Evolutionary conservation across 192 early-diverging fungal genomes (phyloP), one percentile per base, ranked within the genome.

Genomic region (Phycomyces blakesleeanus): DNA sequence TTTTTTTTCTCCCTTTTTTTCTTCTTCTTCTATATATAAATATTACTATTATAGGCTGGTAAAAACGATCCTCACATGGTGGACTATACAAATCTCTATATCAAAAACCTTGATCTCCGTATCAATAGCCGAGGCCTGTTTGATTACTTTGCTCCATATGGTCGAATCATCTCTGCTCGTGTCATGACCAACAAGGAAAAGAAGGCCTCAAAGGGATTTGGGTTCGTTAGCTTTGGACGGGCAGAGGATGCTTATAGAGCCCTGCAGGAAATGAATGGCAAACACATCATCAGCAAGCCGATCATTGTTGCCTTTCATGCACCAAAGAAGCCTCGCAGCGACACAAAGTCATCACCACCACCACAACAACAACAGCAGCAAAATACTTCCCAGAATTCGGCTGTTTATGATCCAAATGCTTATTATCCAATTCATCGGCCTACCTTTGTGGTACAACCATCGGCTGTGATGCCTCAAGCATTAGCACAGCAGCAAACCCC

Each of bases 81-180:
- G 11, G 76, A 78, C 55, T 68, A 64, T 55, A 72, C 90, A 69
- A 97, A 97, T 79, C 87, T 97, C 57, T 97, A 94, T 77, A 97
- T 97, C 83, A 97, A 97, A 79, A 97, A 97, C 83, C 77, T 97
- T 41, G 93, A 95, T 81, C 76, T 86, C 27, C 79, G 90, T 57
- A 92, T 97, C 62, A 91, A 95, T 80, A 92, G 93, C 82, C 90
- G 90, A 77, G 93, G 92, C 50, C 85, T 97, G 42, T 93, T 94
- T 77, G 91, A 95, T 73, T 91, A 89, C 34, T 97, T 97, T 72
- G 78, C 85, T 51, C 84, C 87, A 66, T 97, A 92, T 68, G 95
- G 95, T 51, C 79, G 80, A 65, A 95, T 97, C 53, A 82, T 95
- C 26, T 88, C 85, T 72, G 94, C 92, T 85, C 92, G 95, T 74